These are phyloP conservation scores for Fusarium kyushuense DNA, from an alignment of 2,329 filamentous ascomycete genomes.

Conservation along the genomic window DNA sequence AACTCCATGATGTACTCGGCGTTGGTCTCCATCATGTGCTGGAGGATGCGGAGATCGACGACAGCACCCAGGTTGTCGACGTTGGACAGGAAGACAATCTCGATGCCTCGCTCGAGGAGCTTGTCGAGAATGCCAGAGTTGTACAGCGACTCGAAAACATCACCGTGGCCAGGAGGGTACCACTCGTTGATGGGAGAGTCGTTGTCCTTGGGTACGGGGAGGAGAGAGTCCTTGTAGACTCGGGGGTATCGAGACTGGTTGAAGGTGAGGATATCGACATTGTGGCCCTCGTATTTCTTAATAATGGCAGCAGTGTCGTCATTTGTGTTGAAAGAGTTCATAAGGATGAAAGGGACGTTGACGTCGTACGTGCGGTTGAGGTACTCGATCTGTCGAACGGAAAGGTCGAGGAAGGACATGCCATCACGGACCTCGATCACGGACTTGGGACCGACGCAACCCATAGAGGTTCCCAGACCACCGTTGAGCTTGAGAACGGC, in stretches of 20 bases:
- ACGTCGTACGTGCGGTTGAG: constrained; percentile 98
- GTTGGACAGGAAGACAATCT: constrained; percentile 99
- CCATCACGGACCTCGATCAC: constrained; percentile 99
- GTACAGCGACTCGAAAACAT: constrained; percentile 99
- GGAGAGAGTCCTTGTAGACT: constrained; percentile 97
- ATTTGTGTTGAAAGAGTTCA: constrained; percentile 99
- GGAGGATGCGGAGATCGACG: constrained; percentile 95
- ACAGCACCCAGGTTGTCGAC: constrained; percentile 98
- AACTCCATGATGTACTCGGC: constrained; percentile 99
- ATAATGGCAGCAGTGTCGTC: constrained; percentile 98
- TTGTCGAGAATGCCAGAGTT: constrained; percentile 98
- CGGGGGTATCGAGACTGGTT: constrained; percentile 99
- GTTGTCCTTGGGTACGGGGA: constrained; percentile 91
- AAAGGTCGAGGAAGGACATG: constrained; percentile 99
- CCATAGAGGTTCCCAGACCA: constrained; percentile 99
- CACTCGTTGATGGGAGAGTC: constrained; percentile 93
- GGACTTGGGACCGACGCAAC: constrained; percentile 98
- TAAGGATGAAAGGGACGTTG: constrained; percentile 97
- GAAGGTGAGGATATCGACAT: constrained; percentile 99
- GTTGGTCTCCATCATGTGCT: constrained; percentile 99
- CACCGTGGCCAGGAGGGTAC: constrained; percentile 99
- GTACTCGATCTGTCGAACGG: constrained; percentile 98
- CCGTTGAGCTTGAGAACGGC: constrained; percentile 99
- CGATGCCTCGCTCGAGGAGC: constrained; percentile 93
- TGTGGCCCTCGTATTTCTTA: constrained; percentile 99